Evolutionary conservation across 2,329 filamentous ascomycete genomes (phyloP), one percentile per base, ranked within the genome.

Genomic region (Trematosphaeria pertusa): DNA sequence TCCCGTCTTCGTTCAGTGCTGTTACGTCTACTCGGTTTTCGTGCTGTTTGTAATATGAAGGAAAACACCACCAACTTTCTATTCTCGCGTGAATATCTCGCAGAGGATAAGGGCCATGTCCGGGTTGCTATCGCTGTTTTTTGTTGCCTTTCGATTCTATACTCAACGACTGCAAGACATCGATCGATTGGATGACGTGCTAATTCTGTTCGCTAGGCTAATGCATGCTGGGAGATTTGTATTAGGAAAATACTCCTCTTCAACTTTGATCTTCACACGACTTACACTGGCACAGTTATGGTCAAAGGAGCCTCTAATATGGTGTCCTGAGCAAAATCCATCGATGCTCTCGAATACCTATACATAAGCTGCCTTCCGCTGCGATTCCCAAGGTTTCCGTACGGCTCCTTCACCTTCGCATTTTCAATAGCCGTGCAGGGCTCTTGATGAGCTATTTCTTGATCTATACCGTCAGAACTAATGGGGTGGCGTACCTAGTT

Each of bases 261-360:
- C 33, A 35, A 38, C 21, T n/a, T n/a, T n/a, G n/a, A n/a, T n/a
- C n/a, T n/a, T n/a, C n/a, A n/a, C n/a, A n/a, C n/a, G n/a, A n/a
- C n/a, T n/a, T n/a, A n/a, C n/a, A n/a, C n/a, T n/a, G n/a, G n/a
- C n/a, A n/a, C n/a, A n/a, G n/a, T n/a, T n/a, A 19, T 38, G 33
- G 10, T 22, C n/a, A 35, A 24, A 31, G 28, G 45, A 17, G 40
- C 40, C 5, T 12, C 21, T 9, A 38, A 37, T 5, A 32, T 49
- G 19, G 36, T 37, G 6, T 21, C 34, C 7, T 53, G 48, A 42
- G 48, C 42, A 5, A 53, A 53, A 31, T 46, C 36, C 10, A 15
- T 51, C 15, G 46, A 46, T 28, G 47, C 50, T 14, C 31, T 53
- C 5, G 50, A 53, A 30, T 46, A 41, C 35, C 15, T 52, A 42